Evolutionary conservation across 1,139 yeast genomes (phyloP).

Genomic region (Meyerozyma guilliermondii): DNA sequence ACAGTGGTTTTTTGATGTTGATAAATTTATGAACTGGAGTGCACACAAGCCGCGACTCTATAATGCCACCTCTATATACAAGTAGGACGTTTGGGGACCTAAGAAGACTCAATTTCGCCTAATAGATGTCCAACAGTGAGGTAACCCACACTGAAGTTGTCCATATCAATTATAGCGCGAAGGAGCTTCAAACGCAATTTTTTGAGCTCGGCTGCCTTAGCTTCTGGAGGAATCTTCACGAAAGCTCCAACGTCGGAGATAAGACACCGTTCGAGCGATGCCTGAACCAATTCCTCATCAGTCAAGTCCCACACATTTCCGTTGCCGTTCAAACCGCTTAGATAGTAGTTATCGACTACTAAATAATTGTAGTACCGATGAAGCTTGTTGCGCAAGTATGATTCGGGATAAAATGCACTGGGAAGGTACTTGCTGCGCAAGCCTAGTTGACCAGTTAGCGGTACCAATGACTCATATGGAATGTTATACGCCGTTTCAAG

Average conservation of each 20-base stretch:
- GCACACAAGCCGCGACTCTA: neutral
- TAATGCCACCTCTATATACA: neutral
- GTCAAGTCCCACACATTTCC: conserved; percentile 47
- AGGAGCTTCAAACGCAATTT: conserved; percentile 23
- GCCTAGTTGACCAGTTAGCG: conserved; percentile 30
- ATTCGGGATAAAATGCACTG: conserved; percentile 28
- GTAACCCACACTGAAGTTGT: conserved; percentile 32
- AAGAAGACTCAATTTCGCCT: neutral
- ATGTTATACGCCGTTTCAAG: conserved; percentile 42
- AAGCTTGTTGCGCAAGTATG: conserved; percentile 32
- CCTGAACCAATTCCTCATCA: conserved; percentile 37
- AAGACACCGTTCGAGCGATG: conserved; percentile 49
- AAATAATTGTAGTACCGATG: conserved; percentile 40
- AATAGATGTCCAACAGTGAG: conserved; percentile 17
- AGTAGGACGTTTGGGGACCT: neutral
- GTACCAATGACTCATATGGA: conserved; percentile 28
- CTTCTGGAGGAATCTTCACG: conserved; percentile 10
- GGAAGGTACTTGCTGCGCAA: conserved; percentile 40
- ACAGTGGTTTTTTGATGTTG: neutral
- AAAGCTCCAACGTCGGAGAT: conserved; percentile 22
- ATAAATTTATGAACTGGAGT: neutral
- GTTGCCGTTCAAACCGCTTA: conserved; percentile 34
- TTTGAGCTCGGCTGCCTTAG: conserved; percentile 12
- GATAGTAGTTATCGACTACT: conserved; percentile 46
- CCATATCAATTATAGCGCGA: conserved; percentile 30